Evolutionary conservation across 768 basidiomycete genomes (phyloP), one percentile per base, ranked within the genome.

Genomic region (Pisolithus microcarpus): DNA sequence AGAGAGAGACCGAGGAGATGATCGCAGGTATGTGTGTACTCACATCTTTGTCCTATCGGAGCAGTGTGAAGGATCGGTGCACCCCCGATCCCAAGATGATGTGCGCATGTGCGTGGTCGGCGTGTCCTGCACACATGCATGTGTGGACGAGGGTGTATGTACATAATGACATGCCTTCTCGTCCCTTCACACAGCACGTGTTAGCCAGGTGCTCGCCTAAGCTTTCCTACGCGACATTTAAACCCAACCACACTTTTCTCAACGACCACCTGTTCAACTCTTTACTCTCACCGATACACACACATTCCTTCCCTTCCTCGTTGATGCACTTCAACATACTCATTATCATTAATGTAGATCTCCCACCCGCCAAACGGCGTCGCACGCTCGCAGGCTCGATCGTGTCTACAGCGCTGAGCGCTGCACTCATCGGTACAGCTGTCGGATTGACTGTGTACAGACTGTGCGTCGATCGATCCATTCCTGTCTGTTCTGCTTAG

Each of bases 371-470:
- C 58, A 91, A 91, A 74, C 82, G 84, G 62, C 85, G 87, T 53
- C 81, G 85, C 60, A 84, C 84, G 53, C 76, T 91, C 67, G 84
- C 87, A 56, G 87, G 87, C 55, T 84, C 86, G 52, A 84, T 92
- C 61, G 80, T 91, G 55, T 85, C 87, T 15, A 87, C 87, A 30
- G 89, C 90, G 50, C 72, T 91, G 68, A 87, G 79, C 69, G 88
- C 89, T 56, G 90, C 87, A 43, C 77, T 92, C 52, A 87, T 92
- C 53, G 87, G 89, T 52, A 84, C 87, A 19, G 90, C 90, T 15
- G 89, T 92, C 47, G 89, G 89, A 52, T 75, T 91, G 55, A 89
- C 88, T 42, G 87, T 90, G 38, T 92, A 90, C 71, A 80, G 87
- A 67, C 72, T 91, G 89, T 91, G 65, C 72, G 87, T 77, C 31